These are phyloP conservation scores for Kwoniella europaea DNA, from an alignment of 768 basidiomycete species.

Conservation along the genomic window DNA sequence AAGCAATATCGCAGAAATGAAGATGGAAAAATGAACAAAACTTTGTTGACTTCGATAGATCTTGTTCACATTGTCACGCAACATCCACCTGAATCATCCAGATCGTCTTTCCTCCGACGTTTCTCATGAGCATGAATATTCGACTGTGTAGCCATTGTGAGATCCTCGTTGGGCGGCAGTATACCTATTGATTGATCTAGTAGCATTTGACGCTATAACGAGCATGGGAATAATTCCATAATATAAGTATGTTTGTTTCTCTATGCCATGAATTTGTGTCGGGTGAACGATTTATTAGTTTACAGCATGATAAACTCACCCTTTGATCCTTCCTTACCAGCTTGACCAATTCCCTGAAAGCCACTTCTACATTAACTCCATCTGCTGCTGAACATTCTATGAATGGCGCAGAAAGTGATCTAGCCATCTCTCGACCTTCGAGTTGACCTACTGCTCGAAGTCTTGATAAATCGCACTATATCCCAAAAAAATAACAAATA, in stretches of 20 bases:
- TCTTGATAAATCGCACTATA: constrained; percentile 45
- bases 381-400: constrained; percentile 63
- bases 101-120: not conserved
- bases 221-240: no score
- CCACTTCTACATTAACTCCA: constrained; percentile 62
- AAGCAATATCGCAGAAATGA: not conserved
- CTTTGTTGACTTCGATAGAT: no score
- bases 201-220: not conserved
- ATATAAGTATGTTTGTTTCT: no score
- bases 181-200: not conserved
- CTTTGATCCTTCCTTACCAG: constrained; percentile 60
- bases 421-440: constrained; percentile 55
- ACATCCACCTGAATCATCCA: not conserved
- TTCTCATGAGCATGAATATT: not conserved
- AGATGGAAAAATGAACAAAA: not conserved
- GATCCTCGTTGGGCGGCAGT: not conserved
- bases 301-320: constrained; percentile 45
- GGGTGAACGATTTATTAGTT: no score
- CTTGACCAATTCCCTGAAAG: constrained; percentile 60
- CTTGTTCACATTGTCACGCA: constrained; percentile 8
- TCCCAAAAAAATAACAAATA: not conserved
- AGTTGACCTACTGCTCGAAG: constrained; percentile 43
- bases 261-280: no score
- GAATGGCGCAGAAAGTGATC: constrained; percentile 57
- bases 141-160: no score